A percentile compares a stretch with the other conserved stretches of the same genome.
Evolutionary conservation across 2,329 filamentous ascomycete species (phyloP).

Genomic region (Sarocladiaceae sp.): DNA sequence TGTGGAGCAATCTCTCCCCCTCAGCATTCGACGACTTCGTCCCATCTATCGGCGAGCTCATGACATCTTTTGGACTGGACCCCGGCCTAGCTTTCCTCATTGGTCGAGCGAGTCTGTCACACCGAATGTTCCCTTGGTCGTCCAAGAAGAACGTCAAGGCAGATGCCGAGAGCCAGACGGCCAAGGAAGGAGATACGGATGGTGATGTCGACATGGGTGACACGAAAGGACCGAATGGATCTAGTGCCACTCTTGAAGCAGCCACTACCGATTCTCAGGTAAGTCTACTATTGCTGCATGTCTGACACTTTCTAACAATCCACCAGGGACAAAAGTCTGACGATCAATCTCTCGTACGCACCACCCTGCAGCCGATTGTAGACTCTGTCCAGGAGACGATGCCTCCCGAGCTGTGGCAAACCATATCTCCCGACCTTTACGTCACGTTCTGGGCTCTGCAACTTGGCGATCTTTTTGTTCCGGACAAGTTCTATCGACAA

Average conservation of each 20-base stretch:
- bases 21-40: conserved; percentile 74
- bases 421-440: conserved; percentile 75
- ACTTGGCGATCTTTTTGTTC: conserved; percentile 72
- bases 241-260: conserved; percentile 21
- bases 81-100: conserved; percentile 81
- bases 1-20: conserved; percentile 70
- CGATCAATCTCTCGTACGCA: conserved; percentile 24
- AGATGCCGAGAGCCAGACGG: conserved; percentile 14
- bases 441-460: conserved; percentile 89
- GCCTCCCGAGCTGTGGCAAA: conserved; percentile 58
- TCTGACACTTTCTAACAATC: conserved; percentile 16
- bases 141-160: conserved; percentile 25
- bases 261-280: conserved; percentile 26
- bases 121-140: conserved; percentile 48
- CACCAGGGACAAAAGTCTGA: conserved; percentile 24
- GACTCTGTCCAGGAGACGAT: conserved; percentile 57
- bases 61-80: conserved; percentile 73
- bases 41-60: conserved; percentile 66
- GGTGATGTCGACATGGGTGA: conserved; percentile 51
- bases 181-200: conserved; percentile 34
- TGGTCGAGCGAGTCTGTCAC: conserved; percentile 65
- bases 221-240: conserved; percentile 22
- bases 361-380: conserved; percentile 62
- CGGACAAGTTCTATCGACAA: conserved; percentile 68
- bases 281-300: conserved; percentile 14